phyloP scores from a whole-genome alignment of 805 yeast species.

The Pichia paraexigua region DNA sequence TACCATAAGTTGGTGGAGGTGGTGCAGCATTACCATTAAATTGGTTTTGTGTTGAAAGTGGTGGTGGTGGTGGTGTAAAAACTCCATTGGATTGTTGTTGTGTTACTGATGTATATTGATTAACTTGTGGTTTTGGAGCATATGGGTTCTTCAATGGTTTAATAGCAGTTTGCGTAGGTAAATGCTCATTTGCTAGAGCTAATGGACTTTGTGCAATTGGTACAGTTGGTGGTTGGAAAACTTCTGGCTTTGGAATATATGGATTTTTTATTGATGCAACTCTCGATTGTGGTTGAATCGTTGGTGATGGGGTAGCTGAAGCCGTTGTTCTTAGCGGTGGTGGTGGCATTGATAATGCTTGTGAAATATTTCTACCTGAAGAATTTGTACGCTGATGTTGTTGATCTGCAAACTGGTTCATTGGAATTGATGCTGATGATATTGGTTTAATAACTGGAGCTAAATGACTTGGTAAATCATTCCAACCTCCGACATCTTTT shows the following conservation, averaged over 20 bases:
- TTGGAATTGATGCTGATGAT: not conserved
- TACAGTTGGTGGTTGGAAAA: slow-evolving; percentile 15
- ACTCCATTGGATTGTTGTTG: slow-evolving; percentile 2
- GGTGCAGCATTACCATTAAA: slow-evolving; percentile 9
- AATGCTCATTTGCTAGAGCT: slow-evolving; percentile 10
- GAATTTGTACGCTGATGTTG: slow-evolving; percentile 10
- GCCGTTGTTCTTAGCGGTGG: slow-evolving; percentile 19
- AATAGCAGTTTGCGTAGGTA: slow-evolving; percentile 15
- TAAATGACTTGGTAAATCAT: slow-evolving; percentile 50
- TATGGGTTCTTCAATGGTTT: slow-evolving; percentile 1
- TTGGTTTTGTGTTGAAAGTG: not conserved
- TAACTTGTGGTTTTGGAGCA: slow-evolving; percentile 4
- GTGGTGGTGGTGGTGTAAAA: slow-evolving; percentile 1
- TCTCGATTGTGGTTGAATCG: not conserved
- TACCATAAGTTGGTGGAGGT: slow-evolving; percentile 12
- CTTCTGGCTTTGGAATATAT: slow-evolving; percentile 29
- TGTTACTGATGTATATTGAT: slow-evolving; percentile 11
- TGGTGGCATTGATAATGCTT: slow-evolving; percentile 24
- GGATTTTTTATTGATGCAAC: slow-evolving; percentile 20
- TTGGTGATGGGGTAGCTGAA: not conserved
- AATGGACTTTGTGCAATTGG: slow-evolving; percentile 12
- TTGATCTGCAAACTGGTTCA: slow-evolving; percentile 6
- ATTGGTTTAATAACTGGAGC: slow-evolving; percentile 17
- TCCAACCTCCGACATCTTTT: slow-evolving; percentile 61
- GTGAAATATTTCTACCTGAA: slow-evolving; percentile 20